phyloP scores from a whole-genome alignment of 768 basidiomycete genomes.

The Amanita thiersii region DNA sequence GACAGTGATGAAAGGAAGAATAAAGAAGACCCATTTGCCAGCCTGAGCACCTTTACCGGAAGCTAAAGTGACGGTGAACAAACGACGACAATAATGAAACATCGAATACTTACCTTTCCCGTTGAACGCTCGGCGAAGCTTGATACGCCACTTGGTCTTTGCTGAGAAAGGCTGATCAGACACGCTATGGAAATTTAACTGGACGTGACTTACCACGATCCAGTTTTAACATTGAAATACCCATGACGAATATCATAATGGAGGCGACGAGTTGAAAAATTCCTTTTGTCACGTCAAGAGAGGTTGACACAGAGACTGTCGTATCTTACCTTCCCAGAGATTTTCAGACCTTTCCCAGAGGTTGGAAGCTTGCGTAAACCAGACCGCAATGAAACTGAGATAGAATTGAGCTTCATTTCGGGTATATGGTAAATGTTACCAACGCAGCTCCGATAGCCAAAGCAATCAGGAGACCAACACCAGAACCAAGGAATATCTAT shows the following conservation, averaged over 20 bases:
- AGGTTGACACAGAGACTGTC: too few species aligned
- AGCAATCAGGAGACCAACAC: constrained; percentile 69
- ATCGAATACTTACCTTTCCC: constrained; percentile 33
- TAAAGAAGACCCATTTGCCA: constrained; percentile 82
- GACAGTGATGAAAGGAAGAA: constrained; percentile 87
- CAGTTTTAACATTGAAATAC: constrained; percentile 90
- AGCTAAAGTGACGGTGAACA: constrained; percentile 19
- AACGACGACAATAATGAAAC: background rate
- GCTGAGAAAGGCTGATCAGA: constrained; percentile 27
- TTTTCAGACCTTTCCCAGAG: constrained; percentile 82
- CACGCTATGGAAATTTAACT: background rate
- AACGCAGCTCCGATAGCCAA: constrained; percentile 77
- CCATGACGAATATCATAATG: constrained; percentile 89
- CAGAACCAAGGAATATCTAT: constrained; percentile 73
- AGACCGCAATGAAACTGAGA: constrained; percentile 75
- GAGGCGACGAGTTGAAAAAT: constrained; percentile 64
- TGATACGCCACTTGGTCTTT: constrained; percentile 90
- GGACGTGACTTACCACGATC: constrained; percentile 44
- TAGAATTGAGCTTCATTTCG: background rate
- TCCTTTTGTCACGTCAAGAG: constrained; percentile 28
- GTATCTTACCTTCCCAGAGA: constrained; percentile 80
- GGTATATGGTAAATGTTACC: constrained; percentile 9
- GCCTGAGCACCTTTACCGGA: constrained; percentile 41
- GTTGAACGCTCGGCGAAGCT: constrained; percentile 74
- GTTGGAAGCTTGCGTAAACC: constrained; percentile 86